Base-by-base conservation (phyloP, 495 filamentous ascomycete genomes). In the Podospora appendiculata region DNA sequence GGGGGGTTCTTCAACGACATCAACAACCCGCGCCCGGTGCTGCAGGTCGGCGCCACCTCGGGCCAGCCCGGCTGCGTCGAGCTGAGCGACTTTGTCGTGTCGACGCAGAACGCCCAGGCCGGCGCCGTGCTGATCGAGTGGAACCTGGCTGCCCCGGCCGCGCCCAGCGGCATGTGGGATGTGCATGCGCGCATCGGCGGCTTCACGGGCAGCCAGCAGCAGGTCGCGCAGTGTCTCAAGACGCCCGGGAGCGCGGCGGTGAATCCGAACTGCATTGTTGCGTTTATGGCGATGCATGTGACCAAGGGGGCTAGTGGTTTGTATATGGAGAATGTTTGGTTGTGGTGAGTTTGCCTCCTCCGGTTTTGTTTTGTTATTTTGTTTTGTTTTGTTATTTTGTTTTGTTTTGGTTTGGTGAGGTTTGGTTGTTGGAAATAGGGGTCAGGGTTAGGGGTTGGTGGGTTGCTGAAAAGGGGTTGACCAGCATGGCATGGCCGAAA, bases 251-350 rank as follows among this genome's bases (percentile, higher is more conserved):
- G 75, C 35, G 61, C 69, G 41, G 68, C 71, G 34, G 78, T 74
- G 5, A 73, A 83, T 47, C 35, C 58, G 48, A 74, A 61, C 1
- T 90, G 86, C 61, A 78, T 81, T 61, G 87, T 82, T 13, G 84
- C 90, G 6, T 91, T 88, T 74, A 80, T 94, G 75, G 75, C 89
- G 10, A 74, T 96, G 56, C 89, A 94, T 59, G 71, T 95, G 19
- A 91, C 89, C 6, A 61, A 77, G 39, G 65, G 75, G 25, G 88
- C 80, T 1, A 79, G 77, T 41, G 68, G 68, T 38, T 70, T 88
- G 36, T 93, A 94, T 60, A 72, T 95, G 55, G 91, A 95, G 73
- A 96, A 96, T 70, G 82, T 80, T 45, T 96, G 91, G 91, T 79
- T 88, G 59, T 96, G 91, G 84, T 86, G 56, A 11, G 59, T 56